Percentiles rank a stretch among this genome's conserved stretches.
phyloP scores from a whole-genome alignment of 129 eudicot species.

The Lactuca saligna region DNA sequence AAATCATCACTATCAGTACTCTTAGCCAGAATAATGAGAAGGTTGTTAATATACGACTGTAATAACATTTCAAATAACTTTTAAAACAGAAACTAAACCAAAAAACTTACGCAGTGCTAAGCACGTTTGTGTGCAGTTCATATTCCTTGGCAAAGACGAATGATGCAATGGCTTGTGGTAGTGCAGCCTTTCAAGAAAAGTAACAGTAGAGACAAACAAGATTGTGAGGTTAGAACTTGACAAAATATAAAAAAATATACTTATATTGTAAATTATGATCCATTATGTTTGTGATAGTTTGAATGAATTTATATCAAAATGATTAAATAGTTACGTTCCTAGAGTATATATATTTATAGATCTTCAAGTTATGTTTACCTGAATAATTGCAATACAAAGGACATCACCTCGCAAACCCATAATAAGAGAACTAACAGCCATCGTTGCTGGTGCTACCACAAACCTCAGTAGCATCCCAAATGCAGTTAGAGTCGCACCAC shows the following conservation, averaged over 20 bases:
- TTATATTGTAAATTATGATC: background rate
- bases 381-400: slow-evolving; percentile 55
- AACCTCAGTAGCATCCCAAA: slow-evolving; percentile 57
- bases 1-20: no score
- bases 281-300: background rate
- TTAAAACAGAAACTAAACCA: background rate
- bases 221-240: slow-evolving; percentile 3
- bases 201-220: background rate
- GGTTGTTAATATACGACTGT: background rate
- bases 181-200: slow-evolving; percentile 45
- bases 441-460: slow-evolving; percentile 49
- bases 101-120: slow-evolving; percentile 70
- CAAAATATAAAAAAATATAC: background rate
- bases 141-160: slow-evolving; percentile 74
- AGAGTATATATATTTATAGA: background rate
- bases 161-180: slow-evolving; percentile 60
- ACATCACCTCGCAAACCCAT: slow-evolving; percentile 52
- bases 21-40: no score
- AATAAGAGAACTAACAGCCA: slow-evolving; percentile 41
- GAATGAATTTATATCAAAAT: no score
- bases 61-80: no score
- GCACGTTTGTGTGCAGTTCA: slow-evolving; percentile 58
- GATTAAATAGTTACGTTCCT: no score
- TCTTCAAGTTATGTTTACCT: slow-evolving; percentile 34
- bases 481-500: slow-evolving; percentile 48